A percentile compares a stretch with the other conserved stretches of the same genome.
Conservation (phyloP, 768 basidiomycete genomes). For the Boletus huronensis region DNA sequence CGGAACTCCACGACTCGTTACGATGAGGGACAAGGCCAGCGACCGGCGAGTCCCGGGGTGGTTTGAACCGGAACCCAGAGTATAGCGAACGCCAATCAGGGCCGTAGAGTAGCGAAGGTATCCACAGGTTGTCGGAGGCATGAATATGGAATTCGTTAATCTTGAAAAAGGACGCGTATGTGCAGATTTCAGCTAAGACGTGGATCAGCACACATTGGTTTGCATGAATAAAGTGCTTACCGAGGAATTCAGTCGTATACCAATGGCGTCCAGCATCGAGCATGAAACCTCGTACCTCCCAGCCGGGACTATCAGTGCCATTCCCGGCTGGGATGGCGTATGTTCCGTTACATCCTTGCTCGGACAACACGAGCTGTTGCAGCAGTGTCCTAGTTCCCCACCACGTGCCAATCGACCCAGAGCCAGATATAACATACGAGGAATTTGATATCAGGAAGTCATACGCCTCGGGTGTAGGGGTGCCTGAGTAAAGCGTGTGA, state of each 20-base stretch:
- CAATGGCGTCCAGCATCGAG: conserved; percentile 46
- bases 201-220: neutral
- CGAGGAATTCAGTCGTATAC: conserved; percentile 38
- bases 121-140: conserved; percentile 43
- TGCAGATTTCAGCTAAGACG: conserved; percentile 39
- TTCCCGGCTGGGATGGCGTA: conserved; percentile 32
- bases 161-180: conserved; percentile 45
- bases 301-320: conserved; percentile 39
- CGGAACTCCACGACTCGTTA: conserved; percentile 41
- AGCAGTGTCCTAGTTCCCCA: conserved; percentile 45
- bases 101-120: conserved; percentile 38
- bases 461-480: conserved; percentile 38
- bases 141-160: conserved; percentile 43
- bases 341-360: neutral
- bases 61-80: conserved; percentile 41
- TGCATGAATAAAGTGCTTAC: conserved; percentile 16
- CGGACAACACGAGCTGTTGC: conserved; percentile 36
- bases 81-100: conserved; percentile 39
- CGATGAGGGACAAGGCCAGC: conserved; percentile 34
- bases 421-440: conserved; percentile 33
- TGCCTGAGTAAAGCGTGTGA: conserved; percentile 37
- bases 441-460: conserved; percentile 32
- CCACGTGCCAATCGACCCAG: conserved; percentile 38
- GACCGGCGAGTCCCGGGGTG: conserved; percentile 32
- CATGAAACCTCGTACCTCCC: conserved; percentile 46